Evolutionary conservation across 139 green algal genomes (phyloP).

Genomic region (Spirogloea muscicola): DNA sequence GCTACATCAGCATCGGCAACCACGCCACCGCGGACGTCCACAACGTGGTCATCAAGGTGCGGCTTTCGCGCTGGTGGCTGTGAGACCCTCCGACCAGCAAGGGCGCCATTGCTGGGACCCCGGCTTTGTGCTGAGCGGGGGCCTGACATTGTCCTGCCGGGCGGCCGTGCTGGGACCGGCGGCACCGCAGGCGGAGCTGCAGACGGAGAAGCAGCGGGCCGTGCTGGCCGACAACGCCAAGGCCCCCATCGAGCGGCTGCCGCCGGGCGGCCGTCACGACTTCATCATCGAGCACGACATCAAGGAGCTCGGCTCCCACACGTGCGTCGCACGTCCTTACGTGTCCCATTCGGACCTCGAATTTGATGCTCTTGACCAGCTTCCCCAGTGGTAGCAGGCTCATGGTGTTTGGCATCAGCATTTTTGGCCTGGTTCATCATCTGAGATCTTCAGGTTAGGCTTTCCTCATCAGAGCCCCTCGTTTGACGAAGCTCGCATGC

Average conservation of each 20-base stretch:
- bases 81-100: no score
- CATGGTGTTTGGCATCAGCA: not conserved
- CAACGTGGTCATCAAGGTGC: slow-evolving; percentile 39
- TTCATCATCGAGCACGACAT: slow-evolving; percentile 62
- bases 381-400: no score
- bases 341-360: not conserved
- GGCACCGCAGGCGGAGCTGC: slow-evolving; percentile 43
- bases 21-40: not conserved
- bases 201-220: slow-evolving; percentile 46
- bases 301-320: slow-evolving; percentile 63
- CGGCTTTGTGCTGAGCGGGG: no score
- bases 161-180: no score
- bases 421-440: not conserved
- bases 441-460: no score
- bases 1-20: slow-evolving; percentile 54
- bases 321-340: no score
- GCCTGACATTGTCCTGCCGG: no score
- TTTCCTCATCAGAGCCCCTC: no score
- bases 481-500: no score
- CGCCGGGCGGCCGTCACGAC: slow-evolving; percentile 53
- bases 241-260: slow-evolving; percentile 41
- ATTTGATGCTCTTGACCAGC: not conserved
- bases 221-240: slow-evolving; percentile 38
- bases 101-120: no score
- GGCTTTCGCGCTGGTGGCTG: no score